Evolutionary conservation across 2,329 filamentous ascomycete species (phyloP).

Genomic region (Hymenoscyphus albidus): DNA sequence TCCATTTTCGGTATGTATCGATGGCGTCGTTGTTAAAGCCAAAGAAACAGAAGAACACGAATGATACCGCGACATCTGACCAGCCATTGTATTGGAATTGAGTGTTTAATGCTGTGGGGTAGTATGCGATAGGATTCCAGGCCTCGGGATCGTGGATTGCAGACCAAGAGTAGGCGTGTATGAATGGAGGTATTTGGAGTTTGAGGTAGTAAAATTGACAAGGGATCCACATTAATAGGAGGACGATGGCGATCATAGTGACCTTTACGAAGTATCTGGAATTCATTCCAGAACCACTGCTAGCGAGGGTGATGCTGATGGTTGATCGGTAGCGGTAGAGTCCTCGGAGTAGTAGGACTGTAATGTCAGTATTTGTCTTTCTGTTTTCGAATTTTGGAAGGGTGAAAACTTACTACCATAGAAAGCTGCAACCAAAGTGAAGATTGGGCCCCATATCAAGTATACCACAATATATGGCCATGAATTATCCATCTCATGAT

Average conservation of each 20-base stretch:
- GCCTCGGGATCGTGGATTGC: slow-evolving; percentile 44
- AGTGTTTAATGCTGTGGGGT: slow-evolving; percentile 38
- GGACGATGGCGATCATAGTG: slow-evolving; percentile 51
- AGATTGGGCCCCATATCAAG: slow-evolving; percentile 52
- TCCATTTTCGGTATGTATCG: slow-evolving; percentile 43
- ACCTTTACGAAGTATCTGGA: slow-evolving; percentile 60
- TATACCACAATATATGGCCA: slow-evolving; percentile 55
- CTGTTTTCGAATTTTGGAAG: background rate
- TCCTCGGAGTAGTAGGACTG: slow-evolving; percentile 57
- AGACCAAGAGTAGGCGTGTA: slow-evolving; percentile 49
- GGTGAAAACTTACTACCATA: slow-evolving; percentile 50
- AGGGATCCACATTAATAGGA: slow-evolving; percentile 50
- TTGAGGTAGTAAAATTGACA: slow-evolving; percentile 50
- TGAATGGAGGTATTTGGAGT: slow-evolving; percentile 41
- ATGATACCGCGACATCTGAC: slow-evolving; percentile 50
- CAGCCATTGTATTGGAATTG: slow-evolving; percentile 51
- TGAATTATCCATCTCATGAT: slow-evolving; percentile 48
- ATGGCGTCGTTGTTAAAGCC: slow-evolving; percentile 60
- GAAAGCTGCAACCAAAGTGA: slow-evolving; percentile 49
- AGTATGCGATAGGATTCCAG: slow-evolving; percentile 49
- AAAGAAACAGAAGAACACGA: slow-evolving; percentile 59
- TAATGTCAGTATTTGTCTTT: slow-evolving; percentile 14
- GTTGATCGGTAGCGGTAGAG: slow-evolving; percentile 56
- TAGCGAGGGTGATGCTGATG: slow-evolving; percentile 52
- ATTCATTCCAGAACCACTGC: slow-evolving; percentile 47